Evolutionary conservation across 805 yeast genomes (phyloP).

Genomic region (Candida easanensis): DNA sequence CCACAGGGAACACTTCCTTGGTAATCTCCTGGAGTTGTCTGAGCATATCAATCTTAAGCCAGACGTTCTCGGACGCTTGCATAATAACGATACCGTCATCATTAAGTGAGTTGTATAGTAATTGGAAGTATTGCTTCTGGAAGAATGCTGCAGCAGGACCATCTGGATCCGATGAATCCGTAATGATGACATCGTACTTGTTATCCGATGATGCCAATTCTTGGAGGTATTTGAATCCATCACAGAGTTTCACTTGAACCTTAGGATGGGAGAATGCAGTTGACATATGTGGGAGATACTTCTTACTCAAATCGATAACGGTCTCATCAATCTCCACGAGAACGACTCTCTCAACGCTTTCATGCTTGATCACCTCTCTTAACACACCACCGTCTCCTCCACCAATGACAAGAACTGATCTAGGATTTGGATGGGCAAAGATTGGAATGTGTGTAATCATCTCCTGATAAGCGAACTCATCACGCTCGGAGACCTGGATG

Average conservation of each 20-base stretch:
- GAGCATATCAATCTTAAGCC: constrained; percentile 63
- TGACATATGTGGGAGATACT: constrained; percentile 79
- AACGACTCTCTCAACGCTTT: constrained; percentile 58
- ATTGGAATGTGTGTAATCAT: constrained; percentile 83
- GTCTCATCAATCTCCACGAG: constrained; percentile 88
- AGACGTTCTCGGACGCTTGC: constrained; percentile 66
- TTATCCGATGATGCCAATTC: constrained; percentile 35
- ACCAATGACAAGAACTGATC: constrained; percentile 80
- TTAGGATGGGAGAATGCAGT: constrained; percentile 58
- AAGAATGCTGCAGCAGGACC: constrained; percentile 93
- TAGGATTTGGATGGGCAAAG: constrained; percentile 73
- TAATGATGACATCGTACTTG: constrained; percentile 78
- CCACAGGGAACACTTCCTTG: constrained; percentile 53
- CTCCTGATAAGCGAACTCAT: constrained; percentile 93
- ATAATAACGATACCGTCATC: constrained; percentile 70
- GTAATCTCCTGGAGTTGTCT: constrained; percentile 46
- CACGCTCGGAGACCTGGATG: constrained; percentile 87
- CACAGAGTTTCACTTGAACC: constrained; percentile 66
- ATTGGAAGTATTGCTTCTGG: constrained; percentile 69
- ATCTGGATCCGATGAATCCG: constrained; percentile 93
- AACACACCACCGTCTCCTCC: constrained; percentile 97
- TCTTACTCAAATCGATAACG: constrained; percentile 68
- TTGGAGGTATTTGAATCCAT: constrained; percentile 78
- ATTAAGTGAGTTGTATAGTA: constrained; percentile 61
- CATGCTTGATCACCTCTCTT: constrained; percentile 81